Conservation (phyloP, 768 basidiomycete species). For the Paxillus ammoniavirescens region DNA sequence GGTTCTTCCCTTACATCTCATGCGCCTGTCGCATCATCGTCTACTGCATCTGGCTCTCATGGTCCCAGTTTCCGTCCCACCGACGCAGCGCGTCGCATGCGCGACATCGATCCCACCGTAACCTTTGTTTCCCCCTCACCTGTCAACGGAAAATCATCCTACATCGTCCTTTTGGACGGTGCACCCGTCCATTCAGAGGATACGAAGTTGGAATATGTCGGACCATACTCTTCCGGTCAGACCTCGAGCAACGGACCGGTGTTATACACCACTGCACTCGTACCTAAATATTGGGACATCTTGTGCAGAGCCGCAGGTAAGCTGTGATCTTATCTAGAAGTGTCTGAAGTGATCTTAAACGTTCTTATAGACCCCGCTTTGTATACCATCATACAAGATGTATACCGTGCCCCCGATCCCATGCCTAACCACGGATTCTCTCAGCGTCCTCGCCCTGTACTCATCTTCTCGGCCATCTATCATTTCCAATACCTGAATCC, state of each 20-base stretch:
- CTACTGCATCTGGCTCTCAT: not conserved
- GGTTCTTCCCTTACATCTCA: not conserved
- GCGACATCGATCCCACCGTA: slow-evolving; percentile 63
- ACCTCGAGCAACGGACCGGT: slow-evolving; percentile 29
- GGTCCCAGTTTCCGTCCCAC: not conserved
- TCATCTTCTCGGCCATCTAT: slow-evolving; percentile 58
- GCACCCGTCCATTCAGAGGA: slow-evolving; percentile 52
- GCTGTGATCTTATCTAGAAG: slow-evolving; percentile 11
- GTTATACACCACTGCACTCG: slow-evolving; percentile 60
- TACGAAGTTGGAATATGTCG: slow-evolving; percentile 34
- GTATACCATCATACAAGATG: slow-evolving; percentile 67
- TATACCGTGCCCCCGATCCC: slow-evolving; percentile 34
- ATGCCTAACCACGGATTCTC: slow-evolving; percentile 18
- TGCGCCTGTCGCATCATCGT: not conserved
- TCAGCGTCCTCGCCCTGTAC: slow-evolving; percentile 25
- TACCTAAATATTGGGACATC: slow-evolving; percentile 64
- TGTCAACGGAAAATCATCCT: slow-evolving; percentile 52
- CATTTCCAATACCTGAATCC: slow-evolving; percentile 45
- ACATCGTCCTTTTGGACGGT: slow-evolving; percentile 51
- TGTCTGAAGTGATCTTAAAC: not conserved
- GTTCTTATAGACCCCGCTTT: slow-evolving; percentile 56
- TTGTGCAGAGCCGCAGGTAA: slow-evolving; percentile 56
- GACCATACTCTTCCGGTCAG: slow-evolving; percentile 29
- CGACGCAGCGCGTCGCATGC: slow-evolving; percentile 49
- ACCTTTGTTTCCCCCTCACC: slow-evolving; percentile 54